These are phyloP conservation scores for Phaeosphaeriaceae sp. DNA, from an alignment of 2,329 filamentous ascomycete species.

Conservation along the genomic window DNA sequence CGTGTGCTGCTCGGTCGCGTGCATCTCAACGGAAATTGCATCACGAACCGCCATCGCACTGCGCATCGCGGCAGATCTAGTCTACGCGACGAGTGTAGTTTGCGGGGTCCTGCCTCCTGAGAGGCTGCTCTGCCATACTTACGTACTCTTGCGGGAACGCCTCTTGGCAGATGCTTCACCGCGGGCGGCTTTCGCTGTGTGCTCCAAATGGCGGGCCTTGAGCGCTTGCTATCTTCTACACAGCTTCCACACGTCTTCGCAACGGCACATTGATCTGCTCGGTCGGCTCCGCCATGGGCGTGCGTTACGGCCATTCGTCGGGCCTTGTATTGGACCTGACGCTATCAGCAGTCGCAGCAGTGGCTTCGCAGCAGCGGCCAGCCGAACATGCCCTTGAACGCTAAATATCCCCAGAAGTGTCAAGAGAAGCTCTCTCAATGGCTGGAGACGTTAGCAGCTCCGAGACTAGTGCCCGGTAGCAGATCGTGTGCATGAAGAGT, in stretches of 20 bases:
- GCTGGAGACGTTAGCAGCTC: conserved; percentile 37
- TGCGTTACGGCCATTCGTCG: conserved; percentile 31
- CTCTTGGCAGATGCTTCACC: conserved; percentile 33
- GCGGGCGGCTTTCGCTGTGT: conserved; percentile 31
- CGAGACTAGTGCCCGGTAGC: conserved; percentile 44
- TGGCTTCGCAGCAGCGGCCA: conserved; percentile 34
- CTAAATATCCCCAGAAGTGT: conserved; percentile 21
- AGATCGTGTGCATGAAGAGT: conserved; percentile 31
- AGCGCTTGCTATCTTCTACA: conserved; percentile 41
- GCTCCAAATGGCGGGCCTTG: conserved; percentile 29
- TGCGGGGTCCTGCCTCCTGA: conserved; percentile 24
- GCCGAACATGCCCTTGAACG: conserved; percentile 34
- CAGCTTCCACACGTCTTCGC: conserved; percentile 46
- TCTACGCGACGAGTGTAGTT: conserved; percentile 16
- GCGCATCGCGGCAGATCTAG: conserved; percentile 20
- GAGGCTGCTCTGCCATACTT: conserved; percentile 18
- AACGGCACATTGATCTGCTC: conserved; percentile 34
- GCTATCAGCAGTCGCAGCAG: conserved; percentile 33
- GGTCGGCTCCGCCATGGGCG: conserved; percentile 43
- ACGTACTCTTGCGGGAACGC: conserved; percentile 6
- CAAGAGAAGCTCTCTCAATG: conserved; percentile 34
- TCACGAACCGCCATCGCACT: conserved; percentile 10
- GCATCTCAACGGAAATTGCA: conserved; percentile 27
- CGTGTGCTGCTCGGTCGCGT: conserved; percentile 25
- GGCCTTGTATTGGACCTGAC: conserved; percentile 30